Base-by-base conservation (phyloP, 176 grass and related monocot genomes). In the Oryza meyeriana region DNA sequence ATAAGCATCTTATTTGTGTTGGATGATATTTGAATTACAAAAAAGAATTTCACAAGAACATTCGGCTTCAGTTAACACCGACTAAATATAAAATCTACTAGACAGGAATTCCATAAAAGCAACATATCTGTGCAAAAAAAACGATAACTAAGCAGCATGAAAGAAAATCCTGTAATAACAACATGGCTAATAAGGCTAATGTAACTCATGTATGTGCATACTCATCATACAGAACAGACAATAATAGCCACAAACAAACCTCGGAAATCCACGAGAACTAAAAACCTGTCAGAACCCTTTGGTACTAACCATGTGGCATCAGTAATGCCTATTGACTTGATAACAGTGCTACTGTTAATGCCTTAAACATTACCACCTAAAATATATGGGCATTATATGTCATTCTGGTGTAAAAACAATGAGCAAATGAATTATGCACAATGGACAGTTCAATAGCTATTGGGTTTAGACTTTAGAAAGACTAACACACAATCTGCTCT, bases 1-100 rank as follows among this genome's bases (percentile, higher is more conserved):
- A 78, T 47, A 78, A 30, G 3, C 44, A 72, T 65, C 24, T 4
- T 71, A 13, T 42, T 42, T 85, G 28, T 67, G 4, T 58, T 18
- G 75, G 65, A 27, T 64, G 88, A 35, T 26, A 65, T 71, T 14
- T 41, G 44, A 33, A 12, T 64, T 45, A 65, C 63, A 73, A 78
- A 78, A 71, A 64, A 58, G 13, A 33, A 55, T 70, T 65, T 33
- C 14, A 41, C 38, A 76, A 79, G 11, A 89, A 68, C 22, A 35
- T 72, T 39, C 22, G 8, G 8, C 35, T 34, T 25, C 47, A 70
- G 52, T 70, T 61, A 8, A 27, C 24, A 82, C 32, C 1, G 28
- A 58, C 34, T 40, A 22, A 27, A 79, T 58, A 33, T 39, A 14
- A 27, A 36, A 72, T 17, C 7, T n/a, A 64, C 25, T 29, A 57